A percentile compares a stretch with the other conserved stretches of the same genome.
phyloP scores from a whole-genome alignment of 2,329 filamentous ascomycete species.

The Paraconiothyrium brasiliense region DNA sequence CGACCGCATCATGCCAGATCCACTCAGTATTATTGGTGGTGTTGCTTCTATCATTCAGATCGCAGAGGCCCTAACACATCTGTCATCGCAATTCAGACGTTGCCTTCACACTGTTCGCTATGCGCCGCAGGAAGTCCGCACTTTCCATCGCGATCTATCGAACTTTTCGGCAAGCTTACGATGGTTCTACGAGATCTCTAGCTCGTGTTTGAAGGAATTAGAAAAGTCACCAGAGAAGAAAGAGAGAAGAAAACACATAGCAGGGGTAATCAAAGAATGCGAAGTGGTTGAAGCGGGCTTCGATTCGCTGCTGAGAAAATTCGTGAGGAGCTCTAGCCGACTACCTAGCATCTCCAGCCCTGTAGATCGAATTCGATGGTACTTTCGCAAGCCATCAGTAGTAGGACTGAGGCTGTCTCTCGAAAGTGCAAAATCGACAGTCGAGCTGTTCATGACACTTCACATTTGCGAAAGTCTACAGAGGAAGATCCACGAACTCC shows the following conservation, averaged over 20 bases:
- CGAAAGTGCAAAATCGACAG: slow-evolving; percentile 16
- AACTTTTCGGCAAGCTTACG: slow-evolving; percentile 14
- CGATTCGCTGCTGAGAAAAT: slow-evolving; percentile 8
- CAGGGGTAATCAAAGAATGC: slow-evolving; percentile 17
- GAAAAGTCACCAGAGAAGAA: neutral
- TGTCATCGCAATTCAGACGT: slow-evolving; percentile 8
- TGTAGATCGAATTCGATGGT: slow-evolving; percentile 14
- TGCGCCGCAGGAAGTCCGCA: slow-evolving; percentile 15
- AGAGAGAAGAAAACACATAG: slow-evolving; percentile 7
- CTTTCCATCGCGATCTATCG: slow-evolving; percentile 15
- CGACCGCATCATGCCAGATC: slow-evolving; percentile 6
- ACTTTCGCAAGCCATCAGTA: slow-evolving; percentile 10
- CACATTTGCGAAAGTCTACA: slow-evolving; percentile 8
- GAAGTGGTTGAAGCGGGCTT: slow-evolving; percentile 11
- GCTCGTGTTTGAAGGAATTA: neutral
- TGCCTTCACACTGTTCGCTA: slow-evolving; percentile 13
- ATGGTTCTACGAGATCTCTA: slow-evolving; percentile 2
- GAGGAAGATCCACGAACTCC: neutral
- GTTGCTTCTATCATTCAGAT: slow-evolving; percentile 16
- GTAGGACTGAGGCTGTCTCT: slow-evolving; percentile 15
- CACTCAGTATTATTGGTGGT: slow-evolving; percentile 9
- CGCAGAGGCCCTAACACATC: neutral
- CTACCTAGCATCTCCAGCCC: neutral
- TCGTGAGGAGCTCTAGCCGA: neutral
- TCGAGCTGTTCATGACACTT: slow-evolving; percentile 16